phyloP scores from a whole-genome alignment of 169 alveolate genomes.

The Cryptosporidium baileyi region DNA sequence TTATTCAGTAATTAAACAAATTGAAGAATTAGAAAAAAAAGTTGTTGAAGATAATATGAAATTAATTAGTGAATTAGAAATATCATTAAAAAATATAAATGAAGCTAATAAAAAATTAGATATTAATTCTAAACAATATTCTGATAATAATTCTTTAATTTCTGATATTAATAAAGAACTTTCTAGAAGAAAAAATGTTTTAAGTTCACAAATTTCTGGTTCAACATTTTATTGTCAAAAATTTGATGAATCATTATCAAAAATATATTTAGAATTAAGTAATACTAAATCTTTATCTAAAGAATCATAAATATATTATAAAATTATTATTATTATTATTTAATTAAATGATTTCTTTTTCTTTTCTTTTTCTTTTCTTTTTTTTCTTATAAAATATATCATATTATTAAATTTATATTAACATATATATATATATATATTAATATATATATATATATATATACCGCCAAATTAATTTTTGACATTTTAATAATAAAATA shows the following conservation, averaged over 20 bases:
- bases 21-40: not conserved
- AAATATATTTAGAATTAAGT: not conserved
- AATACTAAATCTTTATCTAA: not conserved
- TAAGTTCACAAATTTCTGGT: not conserved
- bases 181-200: not conserved
- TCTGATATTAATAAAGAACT: not conserved
- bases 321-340: not conserved
- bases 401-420: no score
- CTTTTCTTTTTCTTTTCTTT: no score
- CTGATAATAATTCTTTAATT: not conserved
- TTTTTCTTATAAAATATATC: no score
- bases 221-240: not conserved
- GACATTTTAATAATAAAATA: no score
- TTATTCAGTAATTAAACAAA: not conserved
- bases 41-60: not conserved
- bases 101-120: not conserved
- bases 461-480: no score
- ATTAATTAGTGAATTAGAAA: not conserved
- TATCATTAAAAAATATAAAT: not conserved
- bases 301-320: not conserved
- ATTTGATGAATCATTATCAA: not conserved
- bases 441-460: no score
- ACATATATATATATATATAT: no score
- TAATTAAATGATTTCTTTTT: no score
- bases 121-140: not conserved